Percentiles rank a stretch among this genome's conserved stretches.
Conservation (phyloP, 2,329 filamentous ascomycete genomes). For the Trichoderma breve region DNA sequence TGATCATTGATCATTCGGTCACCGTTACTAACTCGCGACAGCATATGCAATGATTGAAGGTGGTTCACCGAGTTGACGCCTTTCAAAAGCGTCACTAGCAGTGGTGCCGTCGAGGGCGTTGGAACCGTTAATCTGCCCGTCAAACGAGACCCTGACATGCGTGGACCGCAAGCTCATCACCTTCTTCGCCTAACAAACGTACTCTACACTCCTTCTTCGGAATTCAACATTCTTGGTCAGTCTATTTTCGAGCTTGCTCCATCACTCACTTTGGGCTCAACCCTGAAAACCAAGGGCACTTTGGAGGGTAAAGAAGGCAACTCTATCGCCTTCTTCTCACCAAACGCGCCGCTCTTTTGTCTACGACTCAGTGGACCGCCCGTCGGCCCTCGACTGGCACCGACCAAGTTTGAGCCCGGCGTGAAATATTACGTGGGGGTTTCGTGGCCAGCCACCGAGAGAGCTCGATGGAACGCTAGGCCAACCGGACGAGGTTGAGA, state of each 20-base stretch:
- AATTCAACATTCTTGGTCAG: neutral
- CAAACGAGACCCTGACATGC: neutral
- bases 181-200: neutral
- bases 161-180: neutral
- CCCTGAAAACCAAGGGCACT: neutral
- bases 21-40: neutral
- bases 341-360: neutral
- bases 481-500: neutral
- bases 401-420: neutral
- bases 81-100: neutral
- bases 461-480: neutral
- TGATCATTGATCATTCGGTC: neutral
- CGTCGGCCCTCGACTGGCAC: neutral
- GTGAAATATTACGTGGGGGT: too few relatives aligned
- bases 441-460: neutral
- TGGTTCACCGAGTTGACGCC: conserved; percentile 22
- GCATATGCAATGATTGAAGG: conserved; percentile 19
- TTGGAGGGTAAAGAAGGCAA: neutral
- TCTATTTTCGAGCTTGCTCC: neutral
- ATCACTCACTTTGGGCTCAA: rapidly evolving
- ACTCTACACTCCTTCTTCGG: neutral
- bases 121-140: neutral
- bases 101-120: neutral
- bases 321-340: neutral
- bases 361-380: neutral